Conservation (phyloP, 352 stramenopile genomes). For the Phytophthora ramorum region DNA sequence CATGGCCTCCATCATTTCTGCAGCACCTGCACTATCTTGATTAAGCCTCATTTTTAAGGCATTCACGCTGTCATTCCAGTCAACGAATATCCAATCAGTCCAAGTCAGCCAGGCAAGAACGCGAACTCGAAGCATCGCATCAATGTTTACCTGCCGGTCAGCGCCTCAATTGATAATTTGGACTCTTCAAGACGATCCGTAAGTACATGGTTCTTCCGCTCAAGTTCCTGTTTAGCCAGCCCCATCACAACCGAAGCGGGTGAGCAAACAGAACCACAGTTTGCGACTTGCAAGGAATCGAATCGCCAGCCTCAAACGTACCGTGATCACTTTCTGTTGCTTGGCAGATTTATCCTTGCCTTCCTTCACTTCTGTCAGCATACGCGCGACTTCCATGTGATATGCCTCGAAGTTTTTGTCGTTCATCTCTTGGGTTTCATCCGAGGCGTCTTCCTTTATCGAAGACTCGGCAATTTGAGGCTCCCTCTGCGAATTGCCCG, state of each 20-base stretch:
- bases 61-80: constrained; percentile 52
- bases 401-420: constrained; percentile 77
- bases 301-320: constrained; percentile 24
- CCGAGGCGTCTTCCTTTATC: constrained; percentile 26
- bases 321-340: constrained; percentile 74
- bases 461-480: constrained; percentile 1
- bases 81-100: neutral
- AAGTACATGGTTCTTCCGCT: constrained; percentile 70
- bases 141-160: constrained; percentile 60
- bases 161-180: constrained; percentile 69
- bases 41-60: constrained; percentile 74
- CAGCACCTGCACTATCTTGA: constrained; percentile 70
- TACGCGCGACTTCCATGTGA: constrained; percentile 67
- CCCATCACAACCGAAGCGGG: neutral
- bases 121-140: neutral
- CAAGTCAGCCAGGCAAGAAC: neutral
- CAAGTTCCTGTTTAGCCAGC: constrained; percentile 51
- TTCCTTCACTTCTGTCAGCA: constrained; percentile 73
- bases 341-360: constrained; percentile 61
- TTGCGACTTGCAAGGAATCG: neutral
- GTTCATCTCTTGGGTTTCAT: constrained; percentile 48
- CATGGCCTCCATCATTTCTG: constrained; percentile 72
- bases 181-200: constrained; percentile 71
- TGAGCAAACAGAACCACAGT: neutral
- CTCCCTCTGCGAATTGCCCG: neutral